Percentiles rank a stretch among this genome's conserved stretches.
Evolutionary conservation across 306 rosid species (phyloP).

Genomic region (Corylus avellana): DNA sequence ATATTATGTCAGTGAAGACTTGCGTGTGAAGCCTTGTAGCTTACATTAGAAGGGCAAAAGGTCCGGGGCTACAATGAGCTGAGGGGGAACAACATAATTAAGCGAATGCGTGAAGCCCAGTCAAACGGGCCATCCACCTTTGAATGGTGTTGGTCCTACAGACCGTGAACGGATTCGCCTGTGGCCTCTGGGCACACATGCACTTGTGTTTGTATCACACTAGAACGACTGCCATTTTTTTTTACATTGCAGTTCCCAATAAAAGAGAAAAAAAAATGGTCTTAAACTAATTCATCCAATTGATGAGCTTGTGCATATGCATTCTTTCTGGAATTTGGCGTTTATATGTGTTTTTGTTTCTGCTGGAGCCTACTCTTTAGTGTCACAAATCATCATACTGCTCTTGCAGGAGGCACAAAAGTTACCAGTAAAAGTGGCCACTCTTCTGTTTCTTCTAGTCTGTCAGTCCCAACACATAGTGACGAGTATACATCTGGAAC

Average conservation of each 20-base stretch:
- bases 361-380: background rate
- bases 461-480: constrained; percentile 2
- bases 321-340: background rate
- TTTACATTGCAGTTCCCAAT: background rate
- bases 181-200: background rate
- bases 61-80: background rate
- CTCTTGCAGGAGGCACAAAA: constrained; percentile 28
- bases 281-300: background rate
- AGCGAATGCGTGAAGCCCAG: background rate
- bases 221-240: background rate
- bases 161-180: no score
- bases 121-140: background rate
- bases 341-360: background rate
- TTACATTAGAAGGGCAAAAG: background rate
- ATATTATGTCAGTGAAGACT: background rate
- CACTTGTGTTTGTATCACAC: background rate
- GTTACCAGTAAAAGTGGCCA: constrained; percentile 18
- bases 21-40: background rate
- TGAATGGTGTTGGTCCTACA: no score
- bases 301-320: background rate
- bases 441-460: constrained; percentile 24
- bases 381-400: background rate
- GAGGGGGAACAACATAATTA: background rate
- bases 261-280: background rate
- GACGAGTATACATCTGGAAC: constrained; percentile 28